Evolutionary conservation across 179 eudicot genomes (phyloP), one percentile per base, ranked within the genome.

Genomic region (Sideroxylon spinosum): DNA sequence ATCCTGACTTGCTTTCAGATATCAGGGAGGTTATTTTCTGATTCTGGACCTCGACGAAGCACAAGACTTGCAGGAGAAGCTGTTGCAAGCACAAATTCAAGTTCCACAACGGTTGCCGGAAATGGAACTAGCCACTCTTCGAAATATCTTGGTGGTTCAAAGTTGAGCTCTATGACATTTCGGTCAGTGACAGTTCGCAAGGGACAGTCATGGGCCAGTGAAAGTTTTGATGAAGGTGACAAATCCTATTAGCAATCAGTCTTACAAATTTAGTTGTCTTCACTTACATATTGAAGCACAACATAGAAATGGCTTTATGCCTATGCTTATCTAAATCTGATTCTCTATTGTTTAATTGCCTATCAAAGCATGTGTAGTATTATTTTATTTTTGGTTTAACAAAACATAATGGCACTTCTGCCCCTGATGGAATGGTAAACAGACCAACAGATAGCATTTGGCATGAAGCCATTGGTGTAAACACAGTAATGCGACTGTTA

Each of bases 1-100:
- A 48, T 9, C 19, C 59, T 19, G 76, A 17, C 16, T 52, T 69
- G 71, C 72, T 73, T 88, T 78, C 87, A 95, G 99, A 89, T 96
- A 83, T 94, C 99, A 59, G 99, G 95, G 79, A 92, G 93, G 82
- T 82, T 96, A 75, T 94, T 94, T 84, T 80, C 98, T 81, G 99
- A 96, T 87, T 94, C 98, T 76, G 89, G 90, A 62, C 92, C 97
- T 80, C 94, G 99, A 80, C 82, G 98, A 75, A 96, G 97, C 82
- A 83, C 90, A 56, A 87, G 99, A 76, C 97, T 91, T 91, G 88
- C 97, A 53, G 92, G 91, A 76, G 99, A 96, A 49, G 74, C 89
- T 37, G 86, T 82, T n/a, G 76, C 83, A 26, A 80, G 75, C 81
- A 70, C 86, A 75, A 92, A 82, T 74, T 73, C 92, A 71, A 85